phyloP scores from a whole-genome alignment of 805 yeast genomes.

The Lipomyces starkeyi region DNA sequence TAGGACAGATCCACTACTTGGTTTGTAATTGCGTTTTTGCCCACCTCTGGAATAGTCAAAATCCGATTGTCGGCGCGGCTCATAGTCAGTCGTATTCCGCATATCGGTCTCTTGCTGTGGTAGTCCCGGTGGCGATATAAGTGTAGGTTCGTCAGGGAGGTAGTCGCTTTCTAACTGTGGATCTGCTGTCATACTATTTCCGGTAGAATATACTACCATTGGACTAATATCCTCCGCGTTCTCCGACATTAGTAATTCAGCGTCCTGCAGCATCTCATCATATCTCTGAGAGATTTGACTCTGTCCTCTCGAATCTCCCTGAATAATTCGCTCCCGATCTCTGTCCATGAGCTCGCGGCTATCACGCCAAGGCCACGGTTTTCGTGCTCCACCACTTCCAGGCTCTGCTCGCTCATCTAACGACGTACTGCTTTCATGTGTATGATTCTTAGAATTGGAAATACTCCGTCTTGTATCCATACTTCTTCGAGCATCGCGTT shows the following conservation, averaged over 20 bases:
- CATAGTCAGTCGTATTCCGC: not conserved
- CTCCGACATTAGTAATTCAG: slow-evolving; percentile 1
- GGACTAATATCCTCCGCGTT: not conserved
- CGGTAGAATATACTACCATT: not conserved
- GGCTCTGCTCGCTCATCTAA: not conserved
- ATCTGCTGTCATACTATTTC: not conserved
- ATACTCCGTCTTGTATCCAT: not conserved
- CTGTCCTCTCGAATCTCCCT: not conserved
- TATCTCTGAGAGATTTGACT: not conserved
- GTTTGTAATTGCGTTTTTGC: slow-evolving; percentile 1
- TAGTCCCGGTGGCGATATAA: not conserved
- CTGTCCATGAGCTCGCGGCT: slow-evolving; percentile 15
- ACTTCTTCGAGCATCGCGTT: slow-evolving; percentile 17
- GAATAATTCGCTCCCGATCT: not conserved
- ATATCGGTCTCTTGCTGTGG: slow-evolving; percentile 6
- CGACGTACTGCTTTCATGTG: not conserved
- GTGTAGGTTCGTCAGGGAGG: not conserved
- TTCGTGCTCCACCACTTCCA: not conserved
- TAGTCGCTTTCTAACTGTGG: not conserved
- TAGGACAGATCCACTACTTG: slow-evolving; percentile 16
- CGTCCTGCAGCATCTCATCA: slow-evolving; percentile 21
- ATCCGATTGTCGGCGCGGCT: not conserved
- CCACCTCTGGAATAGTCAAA: not conserved
- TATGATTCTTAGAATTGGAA: not conserved
- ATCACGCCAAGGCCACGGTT: slow-evolving; percentile 18